Evolutionary conservation across 805 yeast species (phyloP), one percentile per base, ranked within the genome.

Genomic region (Lipomyces yamanashiensis): DNA sequence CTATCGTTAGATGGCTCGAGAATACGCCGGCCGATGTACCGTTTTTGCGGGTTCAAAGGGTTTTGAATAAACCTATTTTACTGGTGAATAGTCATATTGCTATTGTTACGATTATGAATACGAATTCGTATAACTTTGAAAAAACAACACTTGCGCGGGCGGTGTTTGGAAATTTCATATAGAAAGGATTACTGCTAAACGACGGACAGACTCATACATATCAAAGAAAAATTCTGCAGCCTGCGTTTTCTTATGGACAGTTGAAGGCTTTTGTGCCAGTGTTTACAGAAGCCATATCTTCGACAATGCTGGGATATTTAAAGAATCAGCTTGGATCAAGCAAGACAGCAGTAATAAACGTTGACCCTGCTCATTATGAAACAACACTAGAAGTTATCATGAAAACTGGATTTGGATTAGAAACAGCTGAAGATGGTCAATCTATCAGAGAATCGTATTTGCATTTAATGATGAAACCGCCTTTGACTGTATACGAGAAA

Each of bases 201-300:
- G 67, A 64, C n/a, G 62, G 65, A 13, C 58, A 61, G 9, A 58
- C n/a, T 15, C 67, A 64, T 54, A 57, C 36, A n/a, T 7, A 33
- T n/a, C 67, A 64, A 51, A 59, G 67, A 23, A 55, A 59, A 9
- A 8, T 61, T 3, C 19, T 61, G 15, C 47, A 53, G 1, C 62
- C 65, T 8, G 62, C 67, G 17, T 44, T 64, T 43, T 21, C 56
- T 9, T 39, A 40, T 13, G 52, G 54, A 10, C 64, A 63, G 19
- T 59, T 63, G 36, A 40, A 39, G 47, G 10, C 57, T 13, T 47
- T 58, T 13, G 45, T 61, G 23, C 67, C 67, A 12, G 34, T 48
- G 8, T 61, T 63, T 34, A 21, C 51, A 55, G 53, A 57, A 15
- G 52, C 51, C 36, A 34, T 53, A 15, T 13, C 15, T 40, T 40